Evolutionary conservation across 208 protist species (phyloP), one percentile per base, ranked within the genome.

Genomic region (Trypanosomatidae sp.): DNA sequence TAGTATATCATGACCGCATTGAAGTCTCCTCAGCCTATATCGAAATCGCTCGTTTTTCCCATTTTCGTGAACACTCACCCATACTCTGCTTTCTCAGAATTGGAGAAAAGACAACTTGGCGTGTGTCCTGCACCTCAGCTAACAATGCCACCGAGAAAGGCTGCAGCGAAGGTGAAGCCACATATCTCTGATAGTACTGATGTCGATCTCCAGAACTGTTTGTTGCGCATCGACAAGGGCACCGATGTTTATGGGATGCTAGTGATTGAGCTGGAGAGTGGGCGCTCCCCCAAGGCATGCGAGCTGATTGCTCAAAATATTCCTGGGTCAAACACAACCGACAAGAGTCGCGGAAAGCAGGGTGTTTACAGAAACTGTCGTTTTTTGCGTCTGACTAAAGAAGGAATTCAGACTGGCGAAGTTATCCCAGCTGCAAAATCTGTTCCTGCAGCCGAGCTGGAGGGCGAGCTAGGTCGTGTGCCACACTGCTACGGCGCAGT

Each of bases 341-440:
- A 92, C 46, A 91, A 88, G 44, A 86, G 79, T 62, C 80, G 75
- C 28, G 69, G 55, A 3, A 94, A 92, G 60, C 82, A 88, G 71
- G 69, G 60, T 46, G 80, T 76, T n/a, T 89, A 82, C 66, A 90
- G 84, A 77, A 84, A 87, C 43, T 87, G 78, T 59, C 78, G 79
- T 25, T 86, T 96, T 72, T 60, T 77, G 65, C 79, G 92, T 5
- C 69, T 95, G 28, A 92, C 90, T 50, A 86, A 76, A 28, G 73
- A 86, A 65, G 88, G 80, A 3, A 58, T 96, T 65, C 92, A 96
- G 73, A 91, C 88, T n/a, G 92, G 86, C 15, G 90, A 94, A 59
- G 76, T 80, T 9, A 79, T 36, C 65, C 82, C 80, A 25, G 49
- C 67, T 4, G 53, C 81, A 6, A 89, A 87, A 47, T 60, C 69